Conservation (phyloP, 345 rosid genomes). For the Citrus glauca region DNA sequence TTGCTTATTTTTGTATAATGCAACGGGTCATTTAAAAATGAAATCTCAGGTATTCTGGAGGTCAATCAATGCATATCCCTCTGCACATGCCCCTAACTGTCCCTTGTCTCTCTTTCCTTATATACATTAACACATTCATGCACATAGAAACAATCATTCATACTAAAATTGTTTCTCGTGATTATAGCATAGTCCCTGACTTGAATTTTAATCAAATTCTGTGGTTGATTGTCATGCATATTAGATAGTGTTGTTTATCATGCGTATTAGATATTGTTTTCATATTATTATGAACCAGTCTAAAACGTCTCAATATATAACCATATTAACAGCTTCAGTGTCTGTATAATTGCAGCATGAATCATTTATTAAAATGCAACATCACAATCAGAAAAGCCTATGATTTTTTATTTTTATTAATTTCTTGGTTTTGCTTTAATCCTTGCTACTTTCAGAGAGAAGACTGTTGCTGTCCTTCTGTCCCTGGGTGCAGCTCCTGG, state of each 20-base stretch:
- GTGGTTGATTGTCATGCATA: neutral
- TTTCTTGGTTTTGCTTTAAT: neutral
- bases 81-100: neutral
- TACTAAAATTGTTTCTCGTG: neutral
- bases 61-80: neutral
- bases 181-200: neutral
- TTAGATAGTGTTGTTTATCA: neutral
- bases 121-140: neutral
- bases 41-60: neutral
- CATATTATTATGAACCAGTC: neutral
- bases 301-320: neutral
- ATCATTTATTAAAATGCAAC: neutral
- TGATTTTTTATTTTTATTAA: neutral
- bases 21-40: neutral
- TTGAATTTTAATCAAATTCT: neutral
- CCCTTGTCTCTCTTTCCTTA: neutral
- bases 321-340: neutral
- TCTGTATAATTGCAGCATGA: neutral
- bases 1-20: neutral
- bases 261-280: neutral
- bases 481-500: constrained; percentile 76
- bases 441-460: constrained; percentile 56
- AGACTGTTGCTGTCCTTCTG: constrained; percentile 71
- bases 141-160: neutral
- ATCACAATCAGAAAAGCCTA: neutral